Evolutionary conservation across 371 early-diverging fungal species (phyloP).

Genomic region (Gilbertella persicaria): DNA sequence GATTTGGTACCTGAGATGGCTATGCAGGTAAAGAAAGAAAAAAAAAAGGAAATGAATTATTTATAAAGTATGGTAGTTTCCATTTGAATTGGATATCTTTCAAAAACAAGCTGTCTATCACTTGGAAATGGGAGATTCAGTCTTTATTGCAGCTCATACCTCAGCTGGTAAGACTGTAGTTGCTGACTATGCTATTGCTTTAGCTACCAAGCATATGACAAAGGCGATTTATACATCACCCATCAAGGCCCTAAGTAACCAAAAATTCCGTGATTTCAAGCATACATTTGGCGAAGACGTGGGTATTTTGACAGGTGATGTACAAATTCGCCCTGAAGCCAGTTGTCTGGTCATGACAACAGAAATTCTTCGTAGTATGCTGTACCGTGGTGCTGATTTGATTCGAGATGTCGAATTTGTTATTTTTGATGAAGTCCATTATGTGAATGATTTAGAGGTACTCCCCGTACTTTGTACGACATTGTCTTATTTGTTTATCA

Average conservation of each 20-base stretch:
- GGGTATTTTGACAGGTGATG: constrained; percentile 99
- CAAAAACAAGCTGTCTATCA: constrained; percentile 98
- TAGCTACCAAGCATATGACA: constrained; percentile 95
- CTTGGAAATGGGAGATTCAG: constrained; percentile 91
- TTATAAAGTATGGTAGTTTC: constrained; percentile 53
- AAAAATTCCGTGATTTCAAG: constrained; percentile 98
- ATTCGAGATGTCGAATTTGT: constrained; percentile 99
- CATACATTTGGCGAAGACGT: constrained; percentile 90
- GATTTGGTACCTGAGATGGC: constrained; percentile 85
- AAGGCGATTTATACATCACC: constrained; percentile 99
- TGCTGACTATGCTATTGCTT: constrained; percentile 98
- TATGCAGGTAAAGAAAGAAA: constrained; percentile 47
- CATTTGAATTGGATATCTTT: constrained; percentile 98
- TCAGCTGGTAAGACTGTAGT: constrained; percentile 99
- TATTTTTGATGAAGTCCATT: constrained; percentile 99
- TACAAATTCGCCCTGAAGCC: constrained; percentile 97
- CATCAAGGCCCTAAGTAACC: constrained; percentile 99
- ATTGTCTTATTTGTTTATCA: background rate
- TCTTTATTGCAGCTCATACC: constrained; percentile 99
- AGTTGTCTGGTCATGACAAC: constrained; percentile 99
- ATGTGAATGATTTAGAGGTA: constrained; percentile 96
- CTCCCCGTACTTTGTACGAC: background rate
- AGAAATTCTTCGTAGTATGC: constrained; percentile 98
- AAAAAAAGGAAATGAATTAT: background rate
- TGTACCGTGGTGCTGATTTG: constrained; percentile 97